Evolutionary conservation across 345 rosid species (phyloP), one percentile per base, ranked within the genome.

Genomic region (Salix exigua): DNA sequence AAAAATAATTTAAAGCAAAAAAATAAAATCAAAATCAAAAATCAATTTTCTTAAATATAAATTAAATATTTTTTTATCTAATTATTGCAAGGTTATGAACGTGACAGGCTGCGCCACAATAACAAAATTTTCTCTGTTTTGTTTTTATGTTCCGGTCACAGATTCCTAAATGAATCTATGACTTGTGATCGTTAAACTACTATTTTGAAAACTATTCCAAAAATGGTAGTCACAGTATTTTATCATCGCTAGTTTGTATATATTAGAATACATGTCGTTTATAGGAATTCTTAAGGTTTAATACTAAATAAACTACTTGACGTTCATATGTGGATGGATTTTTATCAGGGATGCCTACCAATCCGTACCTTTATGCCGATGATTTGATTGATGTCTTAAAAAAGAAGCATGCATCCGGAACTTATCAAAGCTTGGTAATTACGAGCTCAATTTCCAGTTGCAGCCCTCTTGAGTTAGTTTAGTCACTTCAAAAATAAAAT

Each of bases 281-380:
- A 51, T 51, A 18, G 3, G 60, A 51, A 19, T 51, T 51, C 25
- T 51, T 51, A 19, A 21, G 50, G 23, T 51, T 6, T 19, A 19
- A 51, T 21, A 19, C 21, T 7, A 19, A 51, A 51, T 19, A 51
- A 21, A 31, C 5, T 63, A 63, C 74, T 66, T 68, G 64, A 9
- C 48, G 30, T 18, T 74, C 60, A 48, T 40, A 23, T 46, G 21
- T 79, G 65, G 23, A 46, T 46, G 61, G 50, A 30, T 48, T 75
- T 37, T 68, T 76, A 42, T 48, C 84, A 96, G 98, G 99, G 79
- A 96, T 96, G 99, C 99, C 99, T n/a, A 94, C 97, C 71, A 81
- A 65, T 80, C 93, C 97, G 67, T 92, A 85, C 84, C 80, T 96
- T 37, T 96, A 89, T 76, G 99, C 97, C 5, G 53, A 87, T 76